These are phyloP conservation scores for Fonsecaea nubica DNA, from an alignment of 2,329 filamentous ascomycete species.

Conservation along the genomic window DNA sequence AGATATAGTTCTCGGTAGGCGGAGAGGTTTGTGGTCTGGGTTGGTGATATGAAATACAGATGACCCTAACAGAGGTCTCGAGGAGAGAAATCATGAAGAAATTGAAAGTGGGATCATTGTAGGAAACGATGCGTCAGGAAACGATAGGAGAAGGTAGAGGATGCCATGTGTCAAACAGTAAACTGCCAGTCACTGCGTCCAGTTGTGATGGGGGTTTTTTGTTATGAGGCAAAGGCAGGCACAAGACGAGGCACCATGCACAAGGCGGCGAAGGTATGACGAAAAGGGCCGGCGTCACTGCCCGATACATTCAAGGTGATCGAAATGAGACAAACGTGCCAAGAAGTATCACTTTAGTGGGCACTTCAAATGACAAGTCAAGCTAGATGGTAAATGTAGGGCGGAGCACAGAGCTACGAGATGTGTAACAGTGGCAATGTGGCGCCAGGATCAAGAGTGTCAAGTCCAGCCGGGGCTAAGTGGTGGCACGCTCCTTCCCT, in stretches of 20 bases:
- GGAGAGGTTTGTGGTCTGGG: neutral
- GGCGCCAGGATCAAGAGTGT: conserved; percentile 5
- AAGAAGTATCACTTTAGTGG: conserved; percentile 14
- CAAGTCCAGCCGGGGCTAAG: conserved; percentile 6
- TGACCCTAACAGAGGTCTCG: conserved; percentile 21
- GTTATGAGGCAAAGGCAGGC: conserved; percentile 14
- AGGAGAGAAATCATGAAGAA: conserved; percentile 16
- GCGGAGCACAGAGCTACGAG: conserved; percentile 16
- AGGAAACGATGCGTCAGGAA: neutral
- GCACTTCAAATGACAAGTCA: conserved; percentile 23
- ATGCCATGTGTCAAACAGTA: conserved; percentile 17
- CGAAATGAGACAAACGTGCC: conserved; percentile 29
- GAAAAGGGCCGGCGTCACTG: conserved; percentile 21
- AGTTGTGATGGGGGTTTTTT: neutral
- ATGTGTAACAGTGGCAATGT: neutral
- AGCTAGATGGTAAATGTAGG: neutral
- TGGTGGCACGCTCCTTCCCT: conserved; percentile 15
- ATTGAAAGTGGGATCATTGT: conserved; percentile 5
- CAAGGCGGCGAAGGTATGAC: conserved; percentile 25
- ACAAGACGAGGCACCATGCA: conserved; percentile 9
- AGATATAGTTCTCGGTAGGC: conserved; percentile 1
- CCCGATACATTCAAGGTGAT: neutral
- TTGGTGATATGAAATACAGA: conserved; percentile 6
- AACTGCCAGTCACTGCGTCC: conserved; percentile 10
- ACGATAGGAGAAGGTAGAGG: conserved; percentile 8